Evolutionary conservation across 257 asterid species (phyloP).

Genomic region (Ballota nigra): DNA sequence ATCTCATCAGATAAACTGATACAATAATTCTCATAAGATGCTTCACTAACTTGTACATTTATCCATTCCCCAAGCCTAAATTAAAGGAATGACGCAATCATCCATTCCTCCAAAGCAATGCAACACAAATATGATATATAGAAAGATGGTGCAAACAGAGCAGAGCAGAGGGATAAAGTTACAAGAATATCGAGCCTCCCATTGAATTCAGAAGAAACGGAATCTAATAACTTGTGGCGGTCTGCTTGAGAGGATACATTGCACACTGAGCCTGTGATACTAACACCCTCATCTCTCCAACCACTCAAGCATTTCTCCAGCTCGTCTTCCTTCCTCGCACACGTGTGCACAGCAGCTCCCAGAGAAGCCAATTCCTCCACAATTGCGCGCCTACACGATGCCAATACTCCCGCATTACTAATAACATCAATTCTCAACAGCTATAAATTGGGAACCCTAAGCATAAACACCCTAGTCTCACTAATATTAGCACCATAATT

Average conservation of each 20-base stretch:
- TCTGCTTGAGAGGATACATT: constrained; percentile 49
- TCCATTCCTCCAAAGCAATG: background rate
- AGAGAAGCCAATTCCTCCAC: constrained; percentile 68
- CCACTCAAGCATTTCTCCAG: constrained; percentile 42
- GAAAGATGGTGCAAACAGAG: background rate
- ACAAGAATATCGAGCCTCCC: constrained; percentile 69
- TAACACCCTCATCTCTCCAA: constrained; percentile 53
- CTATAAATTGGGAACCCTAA: background rate
- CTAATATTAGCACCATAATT: constrained; percentile 3
- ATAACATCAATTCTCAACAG: background rate
- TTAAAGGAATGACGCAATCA: background rate
- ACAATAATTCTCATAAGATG: background rate
- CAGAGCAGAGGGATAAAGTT: constrained; percentile 16
- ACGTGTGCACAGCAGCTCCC: constrained; percentile 61
- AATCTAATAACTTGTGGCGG: constrained; percentile 42
- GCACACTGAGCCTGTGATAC: constrained; percentile 55
- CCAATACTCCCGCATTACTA: background rate
- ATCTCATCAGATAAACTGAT: background rate
- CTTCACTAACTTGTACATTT: background rate
- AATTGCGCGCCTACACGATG: constrained; percentile 46
- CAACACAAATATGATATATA: background rate
- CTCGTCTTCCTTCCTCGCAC: constrained; percentile 53
- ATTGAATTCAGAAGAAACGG: constrained; percentile 36
- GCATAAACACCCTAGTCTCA: background rate
- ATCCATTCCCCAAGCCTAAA: background rate